Conservation (phyloP, 306 rosid species). For the Pyrus pyrifolia region DNA sequence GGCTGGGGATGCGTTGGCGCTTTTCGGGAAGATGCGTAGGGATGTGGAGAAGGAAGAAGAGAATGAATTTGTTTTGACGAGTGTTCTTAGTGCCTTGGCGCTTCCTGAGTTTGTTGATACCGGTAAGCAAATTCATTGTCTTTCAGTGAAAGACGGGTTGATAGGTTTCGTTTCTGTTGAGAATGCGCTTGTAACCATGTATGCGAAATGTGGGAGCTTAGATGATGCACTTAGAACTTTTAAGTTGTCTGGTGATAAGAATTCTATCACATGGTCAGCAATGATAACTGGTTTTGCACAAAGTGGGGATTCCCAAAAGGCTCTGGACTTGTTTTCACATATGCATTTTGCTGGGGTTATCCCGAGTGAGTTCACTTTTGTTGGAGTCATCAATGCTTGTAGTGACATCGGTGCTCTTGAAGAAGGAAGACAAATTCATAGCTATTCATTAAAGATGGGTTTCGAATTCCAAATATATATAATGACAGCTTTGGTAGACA, state of each 20-base stretch:
- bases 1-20: conserved; percentile 42
- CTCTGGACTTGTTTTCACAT: conserved; percentile 45
- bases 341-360: conserved; percentile 55
- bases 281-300: conserved; percentile 77
- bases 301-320: conserved; percentile 58
- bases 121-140: conserved; percentile 71
- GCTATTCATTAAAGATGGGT: conserved; percentile 65
- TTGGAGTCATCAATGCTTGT: conserved; percentile 73
- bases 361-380: conserved; percentile 68
- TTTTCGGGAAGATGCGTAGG: conserved; percentile 37
- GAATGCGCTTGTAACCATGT: conserved; percentile 79
- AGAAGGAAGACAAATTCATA: conserved; percentile 73
- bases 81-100: conserved; percentile 58
- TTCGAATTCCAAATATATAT: conserved; percentile 55
- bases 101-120: conserved; percentile 22
- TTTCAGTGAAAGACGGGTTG: conserved; percentile 55
- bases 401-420: conserved; percentile 48
- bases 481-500: conserved; percentile 81
- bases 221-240: conserved; percentile 68
- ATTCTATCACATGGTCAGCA: conserved; percentile 85
- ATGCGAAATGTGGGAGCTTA: conserved; percentile 66
- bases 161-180: conserved; percentile 48
- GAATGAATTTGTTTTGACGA: conserved; percentile 52
- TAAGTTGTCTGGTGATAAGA: conserved; percentile 43
- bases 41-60: conserved; percentile 23